Evolutionary conservation across 129 eudicot species (phyloP), one percentile per base, ranked within the genome.

Genomic region (Artemisia tridentata): DNA sequence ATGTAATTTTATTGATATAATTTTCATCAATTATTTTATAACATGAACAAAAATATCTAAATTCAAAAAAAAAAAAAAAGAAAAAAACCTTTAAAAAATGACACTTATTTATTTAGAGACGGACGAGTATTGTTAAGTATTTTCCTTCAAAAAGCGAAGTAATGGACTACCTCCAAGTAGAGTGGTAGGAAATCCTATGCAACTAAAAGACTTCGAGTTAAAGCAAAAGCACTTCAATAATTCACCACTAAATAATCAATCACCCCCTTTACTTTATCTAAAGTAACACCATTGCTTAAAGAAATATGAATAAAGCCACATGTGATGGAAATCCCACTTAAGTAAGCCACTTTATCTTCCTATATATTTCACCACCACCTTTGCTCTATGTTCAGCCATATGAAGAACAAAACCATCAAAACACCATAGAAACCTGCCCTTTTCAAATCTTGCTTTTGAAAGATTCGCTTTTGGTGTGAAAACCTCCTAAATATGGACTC

Each of bases 301-400:
- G 73, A 70, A 83, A 67, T 56, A 54, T 47, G 7, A 27, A 48
- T 71, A 81, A 68, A 56, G 53, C 51, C 67, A 78, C 76, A 68
- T 73, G 65, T 78, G 67, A 69, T 73, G 77, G 76, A 62, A 81
- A 82, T 38, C 60, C 84, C 58, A 62, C 63, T 74, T 5, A 73
- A 68, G 47, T 73, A 45, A 47, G 13, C 34, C 66, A 63, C 76
- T 17, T 79, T 83, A 72, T 76, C 56, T 23, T 53, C 68, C 73
- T 79, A 83, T 80, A 83, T 62, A 79, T 74, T 31, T 72, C 74
- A 71, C 70, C 67, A 72, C 63, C 71, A 61, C 71, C 75, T 17
- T 34, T 69, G 82, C 77, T 80, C 82, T 76, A 76, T 83, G 84
- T 68, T 72, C 82, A 80, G 71, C 75, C 70, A 63, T 71, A 71